Evolutionary conservation across 176 grass and related monocot genomes (phyloP).

Genomic region (Zizania latifolia): DNA sequence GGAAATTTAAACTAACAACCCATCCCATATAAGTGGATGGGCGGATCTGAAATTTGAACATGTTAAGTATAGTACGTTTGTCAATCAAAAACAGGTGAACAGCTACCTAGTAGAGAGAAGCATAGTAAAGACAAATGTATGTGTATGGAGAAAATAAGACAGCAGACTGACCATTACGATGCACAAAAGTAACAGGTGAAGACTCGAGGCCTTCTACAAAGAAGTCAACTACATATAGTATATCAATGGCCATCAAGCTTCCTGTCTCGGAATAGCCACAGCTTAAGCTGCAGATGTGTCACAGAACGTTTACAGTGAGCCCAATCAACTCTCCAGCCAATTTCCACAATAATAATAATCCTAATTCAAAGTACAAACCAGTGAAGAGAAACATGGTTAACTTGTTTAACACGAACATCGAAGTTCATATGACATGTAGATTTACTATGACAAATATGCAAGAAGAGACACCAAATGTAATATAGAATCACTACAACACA

Average conservation of each 20-base stretch:
- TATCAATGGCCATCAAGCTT: conserved; percentile 26
- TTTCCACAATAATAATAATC: conserved; percentile 1
- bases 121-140: background rate
- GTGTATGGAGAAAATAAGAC: conserved; percentile 16
- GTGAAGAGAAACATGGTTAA: background rate
- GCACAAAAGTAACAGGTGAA: conserved; percentile 22
- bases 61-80: background rate
- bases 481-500: background rate
- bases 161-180: conserved; percentile 39
- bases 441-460: background rate
- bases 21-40: background rate
- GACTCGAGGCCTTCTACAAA: conserved; percentile 22
- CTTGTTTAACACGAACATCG: background rate
- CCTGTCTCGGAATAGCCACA: conserved; percentile 39
- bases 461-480: background rate
- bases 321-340: conserved; percentile 17
- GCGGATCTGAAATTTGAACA: background rate
- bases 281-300: conserved; percentile 49
- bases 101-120: conserved; percentile 8
- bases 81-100: background rate
- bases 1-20: background rate
- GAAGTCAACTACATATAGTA: conserved; percentile 9
- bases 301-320: conserved; percentile 33
- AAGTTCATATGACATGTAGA: background rate
- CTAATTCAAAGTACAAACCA: background rate